A percentile compares a stretch with the other conserved stretches of the same genome.
Conservation (phyloP, 371 early-diverging fungal species). For the Haplosporangium sp. region DNA sequence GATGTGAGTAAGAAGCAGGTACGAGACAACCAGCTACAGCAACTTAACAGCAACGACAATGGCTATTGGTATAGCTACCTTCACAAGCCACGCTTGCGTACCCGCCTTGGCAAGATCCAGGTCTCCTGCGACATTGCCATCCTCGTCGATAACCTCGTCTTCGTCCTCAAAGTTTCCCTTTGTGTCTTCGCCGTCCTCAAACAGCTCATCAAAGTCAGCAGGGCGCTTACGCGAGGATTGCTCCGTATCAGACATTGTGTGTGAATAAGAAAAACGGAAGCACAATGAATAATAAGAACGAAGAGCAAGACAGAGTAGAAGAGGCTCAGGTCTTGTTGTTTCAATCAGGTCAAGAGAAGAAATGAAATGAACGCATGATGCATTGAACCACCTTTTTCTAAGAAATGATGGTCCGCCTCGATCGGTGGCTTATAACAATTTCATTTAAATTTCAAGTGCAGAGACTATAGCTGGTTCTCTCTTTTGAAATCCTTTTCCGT, state of each 20-base stretch:
- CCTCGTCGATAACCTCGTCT: constrained; percentile 59
- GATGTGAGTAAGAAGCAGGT: not conserved
- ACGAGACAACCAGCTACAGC: not conserved
- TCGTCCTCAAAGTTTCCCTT: constrained; percentile 37
- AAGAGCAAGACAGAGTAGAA: not conserved
- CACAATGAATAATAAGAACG: not conserved
- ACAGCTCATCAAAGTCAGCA: constrained; percentile 67
- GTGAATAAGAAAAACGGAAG: not conserved
- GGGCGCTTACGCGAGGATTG: constrained; percentile 37
- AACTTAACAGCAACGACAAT: not conserved
- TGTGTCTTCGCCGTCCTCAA: constrained; percentile 70
- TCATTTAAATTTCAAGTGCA: not conserved
- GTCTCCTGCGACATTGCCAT: constrained; percentile 80
- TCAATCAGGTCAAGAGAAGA: not conserved
- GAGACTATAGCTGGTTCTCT: constrained; percentile 25
- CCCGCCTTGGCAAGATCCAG: constrained; percentile 72
- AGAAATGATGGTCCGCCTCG: not conserved
- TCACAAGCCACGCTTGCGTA: constrained; percentile 91
- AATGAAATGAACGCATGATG: constrained; percentile 8
- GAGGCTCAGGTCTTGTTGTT: not conserved
- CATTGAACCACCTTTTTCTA: not conserved
- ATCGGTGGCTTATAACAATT: constrained; percentile 2
- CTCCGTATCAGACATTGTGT: constrained; percentile 47
- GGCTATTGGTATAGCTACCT: constrained; percentile 60
- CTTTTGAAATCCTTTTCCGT: constrained; percentile 55